Percentiles rank a stretch among this genome's conserved stretches.
Evolutionary conservation across 441 rosid genomes (phyloP).

Genomic region (Pelargonium hybrid): DNA sequence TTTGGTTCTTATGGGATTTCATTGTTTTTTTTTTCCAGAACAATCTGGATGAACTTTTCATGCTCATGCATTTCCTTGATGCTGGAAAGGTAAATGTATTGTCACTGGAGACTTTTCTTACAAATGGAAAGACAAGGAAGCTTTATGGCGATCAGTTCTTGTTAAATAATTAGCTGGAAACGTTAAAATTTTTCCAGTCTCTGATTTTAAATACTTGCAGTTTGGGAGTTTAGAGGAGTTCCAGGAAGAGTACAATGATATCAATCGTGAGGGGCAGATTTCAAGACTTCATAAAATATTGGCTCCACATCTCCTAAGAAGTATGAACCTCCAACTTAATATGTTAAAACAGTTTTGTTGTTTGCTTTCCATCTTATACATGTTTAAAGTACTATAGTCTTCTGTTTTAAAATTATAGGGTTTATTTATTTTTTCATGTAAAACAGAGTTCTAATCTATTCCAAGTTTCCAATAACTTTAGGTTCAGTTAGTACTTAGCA

Average conservation of each 20-base stretch:
- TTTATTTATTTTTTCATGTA: too few relatives aligned
- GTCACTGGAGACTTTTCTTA: background rate
- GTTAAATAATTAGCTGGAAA: background rate
- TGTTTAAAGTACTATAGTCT: background rate
- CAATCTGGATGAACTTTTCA: slow-evolving; percentile 98
- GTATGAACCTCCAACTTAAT: slow-evolving; percentile 33
- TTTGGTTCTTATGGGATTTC: slow-evolving; percentile 17
- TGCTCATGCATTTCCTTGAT: slow-evolving; percentile 99
- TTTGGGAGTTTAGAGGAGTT: slow-evolving; percentile 95
- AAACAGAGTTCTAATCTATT: too few relatives aligned
- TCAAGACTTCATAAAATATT: slow-evolving; percentile 89
- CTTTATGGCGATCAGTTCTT: background rate
- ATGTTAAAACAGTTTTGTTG: background rate
- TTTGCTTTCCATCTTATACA: background rate
- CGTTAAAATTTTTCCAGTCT: slow-evolving; percentile 3
- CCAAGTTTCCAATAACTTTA: too few relatives aligned
- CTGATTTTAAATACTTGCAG: slow-evolving; percentile 37
- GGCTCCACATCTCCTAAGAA: slow-evolving; percentile 93
- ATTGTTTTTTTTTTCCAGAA: slow-evolving; percentile 48
- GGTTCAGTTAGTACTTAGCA: too few relatives aligned
- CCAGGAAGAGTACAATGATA: slow-evolving; percentile 92
- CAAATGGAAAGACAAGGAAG: background rate
- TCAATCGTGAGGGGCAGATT: slow-evolving; percentile 95
- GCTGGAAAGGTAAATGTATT: slow-evolving; percentile 77
- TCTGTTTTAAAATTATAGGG: too few relatives aligned